Conservation (phyloP, 164 flowering plant species). For the Malania oleifera region DNA sequence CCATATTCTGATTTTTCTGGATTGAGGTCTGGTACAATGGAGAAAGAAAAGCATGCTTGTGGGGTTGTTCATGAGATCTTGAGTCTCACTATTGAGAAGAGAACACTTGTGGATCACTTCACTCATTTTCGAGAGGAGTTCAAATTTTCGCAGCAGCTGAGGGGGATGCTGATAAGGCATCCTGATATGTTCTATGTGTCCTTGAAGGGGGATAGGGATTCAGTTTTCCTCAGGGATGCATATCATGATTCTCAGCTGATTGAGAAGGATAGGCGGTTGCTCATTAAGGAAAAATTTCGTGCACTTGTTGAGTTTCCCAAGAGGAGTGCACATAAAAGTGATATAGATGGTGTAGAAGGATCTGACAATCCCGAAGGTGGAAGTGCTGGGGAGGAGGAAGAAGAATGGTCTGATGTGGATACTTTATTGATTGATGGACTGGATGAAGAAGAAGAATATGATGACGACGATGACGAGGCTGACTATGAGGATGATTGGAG, state of each 20-base stretch:
- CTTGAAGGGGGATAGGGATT: conserved; percentile 88
- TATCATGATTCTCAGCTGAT: conserved; percentile 73
- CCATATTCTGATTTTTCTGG: conserved; percentile 80
- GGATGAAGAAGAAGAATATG: conserved; percentile 37
- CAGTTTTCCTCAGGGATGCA: conserved; percentile 88
- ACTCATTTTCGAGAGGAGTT: conserved; percentile 96
- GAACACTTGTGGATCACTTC: conserved; percentile 86
- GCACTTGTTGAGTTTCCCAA: conserved; percentile 59
- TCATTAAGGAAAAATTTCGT: conserved; percentile 87
- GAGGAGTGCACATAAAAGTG: conserved; percentile 25
- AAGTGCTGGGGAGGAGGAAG: conserved; percentile 37
- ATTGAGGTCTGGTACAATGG: conserved; percentile 55
- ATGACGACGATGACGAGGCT: conserved; percentile 34
- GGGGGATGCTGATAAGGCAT: conserved; percentile 91
- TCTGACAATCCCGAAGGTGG: conserved; percentile 24
- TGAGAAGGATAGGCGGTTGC: conserved; percentile 65
- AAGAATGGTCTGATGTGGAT: conserved; percentile 62
- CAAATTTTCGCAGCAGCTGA: conserved; percentile 83
- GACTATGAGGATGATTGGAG: conserved; percentile 54
- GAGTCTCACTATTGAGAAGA: conserved; percentile 87
- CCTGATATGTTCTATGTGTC: conserved; percentile 97
- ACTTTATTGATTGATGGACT: conserved; percentile 26
- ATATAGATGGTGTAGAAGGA: conserved; percentile 26
- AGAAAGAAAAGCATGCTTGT: conserved; percentile 91
- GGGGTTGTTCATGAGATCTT: conserved; percentile 88